Base-by-base conservation (phyloP, 2,329 filamentous ascomycete species). In the Aurifilum marmelostoma region DNA sequence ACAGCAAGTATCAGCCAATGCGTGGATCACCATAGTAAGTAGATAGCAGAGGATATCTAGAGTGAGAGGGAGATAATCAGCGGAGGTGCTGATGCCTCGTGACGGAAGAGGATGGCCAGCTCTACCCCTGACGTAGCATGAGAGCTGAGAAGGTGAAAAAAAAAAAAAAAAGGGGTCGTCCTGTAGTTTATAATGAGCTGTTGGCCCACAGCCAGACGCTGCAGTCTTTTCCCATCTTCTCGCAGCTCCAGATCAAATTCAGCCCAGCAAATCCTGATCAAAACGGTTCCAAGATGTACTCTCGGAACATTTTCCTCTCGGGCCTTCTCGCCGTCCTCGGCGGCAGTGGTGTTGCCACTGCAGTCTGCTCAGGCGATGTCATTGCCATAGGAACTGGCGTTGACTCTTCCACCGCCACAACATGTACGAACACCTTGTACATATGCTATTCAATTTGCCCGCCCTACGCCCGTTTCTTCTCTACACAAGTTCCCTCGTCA, bases 341-440 rank as follows among this genome's bases (percentile, higher is more conserved):
- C 50, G 66, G 66, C 24, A 63, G 63, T 54, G 64, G 59, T n/a
- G 6, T 66, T 14, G 69, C 63, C 67, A 37, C 32, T 39, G 69
- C 69, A 32, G 41, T 69, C 69, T 69, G 69, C 60, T 41, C 69
- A 9, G 67, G 69, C 27, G 54, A 58, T 16, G 34, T 34, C 12
- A 3, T 69, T 16, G 69, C 63, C 37, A 66, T 71, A 34, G 66
- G 67, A 21, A 66, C 67, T 32, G 34, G 12, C 3, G 60, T 5
- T 24, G 24, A 37, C 29, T 43, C 62, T 14, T 24, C 50, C 47
- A 66, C 59, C 18, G 18, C 21, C n/a, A 37, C 63, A 34, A 39
- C 27, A 37, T 61, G 32, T 61, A 39, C 58, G 16, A 39, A n/a
- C 18, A 16, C 58, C 58, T 61, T 61, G 29, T 34, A 34, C 34